Evolutionary conservation across 2,329 filamentous ascomycete species (phyloP).

Genomic region (Hypoxylon sp.): DNA sequence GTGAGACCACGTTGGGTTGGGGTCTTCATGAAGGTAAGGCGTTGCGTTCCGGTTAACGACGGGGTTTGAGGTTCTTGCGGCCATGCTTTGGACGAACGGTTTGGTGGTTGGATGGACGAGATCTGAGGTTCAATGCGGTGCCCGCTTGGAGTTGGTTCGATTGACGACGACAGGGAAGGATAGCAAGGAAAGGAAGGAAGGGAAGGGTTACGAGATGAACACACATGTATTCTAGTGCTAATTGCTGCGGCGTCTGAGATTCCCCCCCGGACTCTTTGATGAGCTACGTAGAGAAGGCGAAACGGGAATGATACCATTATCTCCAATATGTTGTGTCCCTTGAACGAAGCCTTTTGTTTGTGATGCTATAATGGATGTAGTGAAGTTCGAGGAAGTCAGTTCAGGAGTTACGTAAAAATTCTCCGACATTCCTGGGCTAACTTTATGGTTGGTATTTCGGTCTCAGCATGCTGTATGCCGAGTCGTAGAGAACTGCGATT

Average conservation of each 20-base stretch:
- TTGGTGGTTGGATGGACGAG: background rate
- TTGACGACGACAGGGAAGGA: constrained; percentile 9
- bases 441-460: background rate
- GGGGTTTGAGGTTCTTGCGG: constrained; percentile 15
- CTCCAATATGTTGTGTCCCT: background rate
- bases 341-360: background rate
- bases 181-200: background rate
- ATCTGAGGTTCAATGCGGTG: constrained; percentile 17
- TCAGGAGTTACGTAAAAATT: background rate
- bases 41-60: constrained; percentile 30
- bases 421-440: background rate
- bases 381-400: background rate
- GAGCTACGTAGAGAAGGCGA: constrained; percentile 17
- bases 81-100: constrained; percentile 11
- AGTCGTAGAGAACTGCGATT: background rate
- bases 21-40: background rate
- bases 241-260: constrained; percentile 23
- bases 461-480: background rate
- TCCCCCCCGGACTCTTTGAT: constrained; percentile 26
- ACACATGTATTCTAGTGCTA: constrained; percentile 29
- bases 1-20: background rate
- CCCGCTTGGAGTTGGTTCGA: constrained; percentile 30
- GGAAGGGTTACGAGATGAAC: background rate
- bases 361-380: background rate
- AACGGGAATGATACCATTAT: constrained; percentile 31